phyloP scores from a whole-genome alignment of 805 yeast species.

The Dipodascus geniculatus region DNA sequence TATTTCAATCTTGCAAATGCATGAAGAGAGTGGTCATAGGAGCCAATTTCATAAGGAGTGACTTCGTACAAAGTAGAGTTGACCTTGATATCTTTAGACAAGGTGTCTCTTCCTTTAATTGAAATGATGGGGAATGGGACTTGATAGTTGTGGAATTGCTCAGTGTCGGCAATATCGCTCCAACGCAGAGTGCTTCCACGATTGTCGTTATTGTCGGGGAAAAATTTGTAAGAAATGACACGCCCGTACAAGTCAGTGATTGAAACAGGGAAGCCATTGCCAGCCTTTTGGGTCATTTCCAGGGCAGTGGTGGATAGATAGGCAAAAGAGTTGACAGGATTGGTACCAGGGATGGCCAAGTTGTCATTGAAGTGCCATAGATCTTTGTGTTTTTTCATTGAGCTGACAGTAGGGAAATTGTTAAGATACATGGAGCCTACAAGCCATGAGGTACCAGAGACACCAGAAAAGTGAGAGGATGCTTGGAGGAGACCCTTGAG shows the following conservation, averaged over 20 bases:
- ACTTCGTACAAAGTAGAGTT: slow-evolving; percentile 40
- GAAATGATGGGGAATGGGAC: slow-evolving; percentile 52
- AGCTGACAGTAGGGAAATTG: slow-evolving; percentile 46
- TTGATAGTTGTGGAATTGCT: slow-evolving; percentile 46
- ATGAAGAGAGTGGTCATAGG: slow-evolving; percentile 57
- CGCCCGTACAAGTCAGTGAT: slow-evolving; percentile 66
- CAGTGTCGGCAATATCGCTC: slow-evolving; percentile 41
- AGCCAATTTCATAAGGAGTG: slow-evolving; percentile 47
- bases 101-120: slow-evolving; percentile 29
- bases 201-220: slow-evolving; percentile 29
- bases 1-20: slow-evolving; percentile 51
- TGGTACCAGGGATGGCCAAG: slow-evolving; percentile 45
- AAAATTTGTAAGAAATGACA: slow-evolving; percentile 49
- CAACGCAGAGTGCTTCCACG: slow-evolving; percentile 46
- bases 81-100: slow-evolving; percentile 34
- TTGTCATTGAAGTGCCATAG: slow-evolving; percentile 54
- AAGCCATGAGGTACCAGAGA: slow-evolving; percentile 69
- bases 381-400: slow-evolving; percentile 29
- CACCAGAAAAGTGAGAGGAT: slow-evolving; percentile 50
- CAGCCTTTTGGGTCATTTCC: slow-evolving; percentile 35
- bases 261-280: slow-evolving; percentile 49
- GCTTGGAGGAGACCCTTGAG: slow-evolving; percentile 55
- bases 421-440: slow-evolving; percentile 49
- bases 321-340: slow-evolving; percentile 35
- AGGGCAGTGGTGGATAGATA: slow-evolving; percentile 28